These are phyloP conservation scores for Calocybe gangraenosa DNA, from an alignment of 768 basidiomycete species.

Conservation along the genomic window DNA sequence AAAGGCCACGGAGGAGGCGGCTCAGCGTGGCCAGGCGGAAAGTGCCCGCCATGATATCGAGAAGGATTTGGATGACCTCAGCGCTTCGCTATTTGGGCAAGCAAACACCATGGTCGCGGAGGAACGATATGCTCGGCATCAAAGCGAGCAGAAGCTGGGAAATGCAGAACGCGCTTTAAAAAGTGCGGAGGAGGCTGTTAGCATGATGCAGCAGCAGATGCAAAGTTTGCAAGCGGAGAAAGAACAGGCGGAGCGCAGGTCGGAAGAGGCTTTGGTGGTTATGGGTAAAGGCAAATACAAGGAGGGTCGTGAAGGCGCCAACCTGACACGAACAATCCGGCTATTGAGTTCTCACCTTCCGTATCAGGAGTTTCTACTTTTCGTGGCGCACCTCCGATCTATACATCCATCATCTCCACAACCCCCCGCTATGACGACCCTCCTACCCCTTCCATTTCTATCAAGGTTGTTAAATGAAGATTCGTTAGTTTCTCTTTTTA, in stretches of 20 bases:
- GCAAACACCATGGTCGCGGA: constrained; percentile 99
- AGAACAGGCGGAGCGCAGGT: constrained; percentile 53
- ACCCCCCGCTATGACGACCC: constrained; percentile 65
- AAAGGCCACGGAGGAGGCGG: constrained; percentile 91
- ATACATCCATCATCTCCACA: constrained; percentile 58
- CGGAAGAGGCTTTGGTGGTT: constrained; percentile 41
- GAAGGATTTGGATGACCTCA: constrained; percentile 92
- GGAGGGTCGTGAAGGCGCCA: constrained; percentile 32
- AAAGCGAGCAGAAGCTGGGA: constrained; percentile 71
- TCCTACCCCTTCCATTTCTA: constrained; percentile 78
- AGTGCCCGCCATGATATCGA: constrained; percentile 80
- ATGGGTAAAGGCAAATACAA: constrained; percentile 73
- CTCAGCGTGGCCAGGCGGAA: constrained; percentile 87
- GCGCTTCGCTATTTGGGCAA: constrained; percentile 83
- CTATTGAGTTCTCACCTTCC: constrained; percentile 68
- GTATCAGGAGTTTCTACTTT: constrained; percentile 76
- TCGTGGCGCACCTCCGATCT: constrained; percentile 71
- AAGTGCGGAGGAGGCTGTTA: constrained; percentile 83
- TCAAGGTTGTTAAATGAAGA: constrained; percentile 76
- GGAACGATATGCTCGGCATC: constrained; percentile 63
- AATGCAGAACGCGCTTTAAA: constrained; percentile 74
- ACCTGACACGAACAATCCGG: constrained; percentile 30
- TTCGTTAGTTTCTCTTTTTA: constrained; percentile 54
- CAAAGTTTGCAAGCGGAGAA: constrained; percentile 68
- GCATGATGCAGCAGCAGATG: constrained; percentile 81